Evolutionary conservation across 1,284 basidiomycete species (phyloP).

Genomic region (Flammula alnicola): DNA sequence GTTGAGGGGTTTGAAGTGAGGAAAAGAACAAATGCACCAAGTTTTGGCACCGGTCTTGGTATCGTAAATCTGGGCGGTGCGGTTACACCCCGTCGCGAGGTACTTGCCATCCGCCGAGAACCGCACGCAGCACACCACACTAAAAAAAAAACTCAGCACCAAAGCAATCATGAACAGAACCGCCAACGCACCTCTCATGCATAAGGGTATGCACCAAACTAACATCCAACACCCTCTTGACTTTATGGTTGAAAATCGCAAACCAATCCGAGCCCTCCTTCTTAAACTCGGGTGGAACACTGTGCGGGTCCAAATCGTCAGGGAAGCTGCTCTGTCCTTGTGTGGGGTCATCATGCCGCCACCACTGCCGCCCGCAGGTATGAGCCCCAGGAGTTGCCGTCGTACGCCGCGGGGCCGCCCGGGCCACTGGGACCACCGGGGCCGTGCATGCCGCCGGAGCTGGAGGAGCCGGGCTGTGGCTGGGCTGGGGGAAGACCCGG

Average conservation of each 20-base stretch:
- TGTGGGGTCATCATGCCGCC: constrained; percentile 13
- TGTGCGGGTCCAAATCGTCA: constrained; percentile 44
- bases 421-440: constrained; percentile 10
- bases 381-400: constrained; percentile 23
- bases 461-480: constrained; percentile 2
- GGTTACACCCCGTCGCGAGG: constrained; percentile 91
- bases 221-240: constrained; percentile 87
- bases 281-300: constrained; percentile 45
- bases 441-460: constrained; percentile 10
- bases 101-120: constrained; percentile 90
- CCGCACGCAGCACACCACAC: constrained; percentile 90
- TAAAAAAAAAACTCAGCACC: constrained; percentile 32
- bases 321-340: constrained; percentile 32
- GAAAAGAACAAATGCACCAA: constrained; percentile 52
- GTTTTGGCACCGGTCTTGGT: constrained; percentile 84
- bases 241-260: constrained; percentile 90
- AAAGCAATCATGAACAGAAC: constrained; percentile 12
- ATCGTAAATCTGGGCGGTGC: constrained; percentile 90
- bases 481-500: constrained; percentile 2
- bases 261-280: constrained; percentile 89
- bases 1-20: background rate
- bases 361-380: constrained; percentile 17
- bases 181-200: constrained; percentile 80
- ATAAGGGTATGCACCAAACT: constrained; percentile 86
- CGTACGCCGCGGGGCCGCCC: constrained; percentile 9